These are phyloP conservation scores for Cucurbita pepo DNA, from an alignment of 306 rosid genomes.

Conservation along the genomic window DNA sequence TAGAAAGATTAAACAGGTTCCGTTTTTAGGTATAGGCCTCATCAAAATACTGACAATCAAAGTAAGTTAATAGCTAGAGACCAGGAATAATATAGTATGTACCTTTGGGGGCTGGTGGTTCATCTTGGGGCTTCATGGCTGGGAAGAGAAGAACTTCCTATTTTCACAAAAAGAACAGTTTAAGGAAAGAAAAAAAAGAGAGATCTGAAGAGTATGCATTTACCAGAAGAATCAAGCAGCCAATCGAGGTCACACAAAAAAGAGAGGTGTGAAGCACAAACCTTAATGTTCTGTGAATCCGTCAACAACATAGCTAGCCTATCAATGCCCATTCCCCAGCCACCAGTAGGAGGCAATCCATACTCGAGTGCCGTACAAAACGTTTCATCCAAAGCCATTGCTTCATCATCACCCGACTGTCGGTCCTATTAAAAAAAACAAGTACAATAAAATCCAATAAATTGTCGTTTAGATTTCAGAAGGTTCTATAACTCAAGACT, in stretches of 20 bases:
- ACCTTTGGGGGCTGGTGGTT: slow-evolving; percentile 24
- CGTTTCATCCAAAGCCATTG: slow-evolving; percentile 82
- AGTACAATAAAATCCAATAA: background rate
- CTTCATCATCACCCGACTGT: slow-evolving; percentile 94
- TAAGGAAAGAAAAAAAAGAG: background rate
- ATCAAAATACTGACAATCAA: background rate
- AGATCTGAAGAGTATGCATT: background rate
- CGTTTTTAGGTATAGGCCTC: background rate
- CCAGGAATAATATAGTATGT: background rate
- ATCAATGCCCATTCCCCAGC: slow-evolving; percentile 97
- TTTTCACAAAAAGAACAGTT: slow-evolving; percentile 3
- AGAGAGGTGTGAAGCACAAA: slow-evolving; percentile 1
- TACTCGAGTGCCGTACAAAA: slow-evolving; percentile 83
- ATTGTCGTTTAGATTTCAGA: background rate
- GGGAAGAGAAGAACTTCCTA: slow-evolving; percentile 97
- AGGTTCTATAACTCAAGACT: background rate
- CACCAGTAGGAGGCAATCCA: slow-evolving; percentile 94
- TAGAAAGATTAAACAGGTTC: no score
- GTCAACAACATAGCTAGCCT: slow-evolving; percentile 67
- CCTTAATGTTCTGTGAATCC: slow-evolving; percentile 89
- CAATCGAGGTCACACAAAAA: background rate
- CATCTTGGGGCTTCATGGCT: slow-evolving; percentile 87
- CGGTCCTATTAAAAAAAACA: slow-evolving; percentile 44
- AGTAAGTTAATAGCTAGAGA: background rate
- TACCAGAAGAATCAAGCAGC: background rate